These are phyloP conservation scores for Alternaria dauci DNA, from an alignment of 2,329 filamentous ascomycete genomes.

Conservation along the genomic window DNA sequence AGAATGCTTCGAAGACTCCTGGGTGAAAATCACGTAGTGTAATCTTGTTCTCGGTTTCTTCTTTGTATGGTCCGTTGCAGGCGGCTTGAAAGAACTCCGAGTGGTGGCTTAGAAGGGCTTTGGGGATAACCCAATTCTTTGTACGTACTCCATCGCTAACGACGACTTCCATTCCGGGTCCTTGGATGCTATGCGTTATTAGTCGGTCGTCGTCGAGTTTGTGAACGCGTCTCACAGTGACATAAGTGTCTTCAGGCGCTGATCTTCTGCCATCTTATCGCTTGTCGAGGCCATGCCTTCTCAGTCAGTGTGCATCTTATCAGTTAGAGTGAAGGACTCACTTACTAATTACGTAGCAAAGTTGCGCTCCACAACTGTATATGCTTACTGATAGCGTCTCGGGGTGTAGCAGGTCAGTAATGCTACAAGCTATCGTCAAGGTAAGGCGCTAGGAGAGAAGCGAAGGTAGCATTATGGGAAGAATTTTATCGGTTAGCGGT, in stretches of 20 bases:
- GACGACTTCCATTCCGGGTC: neutral
- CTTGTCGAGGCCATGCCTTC: fast-evolving
- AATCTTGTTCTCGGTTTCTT: neutral
- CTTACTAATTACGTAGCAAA: neutral
- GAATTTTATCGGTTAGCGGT: neutral
- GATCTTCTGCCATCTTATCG: fast-evolving
- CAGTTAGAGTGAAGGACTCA: neutral
- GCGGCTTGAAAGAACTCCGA: neutral
- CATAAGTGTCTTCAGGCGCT: neutral
- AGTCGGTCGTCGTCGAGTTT: neutral
- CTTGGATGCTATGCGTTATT: neutral
- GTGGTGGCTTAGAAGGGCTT: neutral
- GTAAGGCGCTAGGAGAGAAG: neutral
- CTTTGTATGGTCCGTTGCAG: neutral
- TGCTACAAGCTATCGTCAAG: neutral
- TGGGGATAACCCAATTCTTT: neutral
- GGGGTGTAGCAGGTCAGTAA: neutral
- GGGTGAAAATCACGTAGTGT: neutral
- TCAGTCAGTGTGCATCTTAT: neutral
- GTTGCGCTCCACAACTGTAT: neutral
- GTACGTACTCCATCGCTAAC: neutral
- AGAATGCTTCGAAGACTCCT: neutral
- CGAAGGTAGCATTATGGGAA: neutral
- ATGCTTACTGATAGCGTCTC: neutral
- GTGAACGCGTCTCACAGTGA: neutral